Percentiles rank a stretch among this genome's conserved stretches.
Conservation (phyloP, 1,284 basidiomycete genomes). For the Peniophora sp. region DNA sequence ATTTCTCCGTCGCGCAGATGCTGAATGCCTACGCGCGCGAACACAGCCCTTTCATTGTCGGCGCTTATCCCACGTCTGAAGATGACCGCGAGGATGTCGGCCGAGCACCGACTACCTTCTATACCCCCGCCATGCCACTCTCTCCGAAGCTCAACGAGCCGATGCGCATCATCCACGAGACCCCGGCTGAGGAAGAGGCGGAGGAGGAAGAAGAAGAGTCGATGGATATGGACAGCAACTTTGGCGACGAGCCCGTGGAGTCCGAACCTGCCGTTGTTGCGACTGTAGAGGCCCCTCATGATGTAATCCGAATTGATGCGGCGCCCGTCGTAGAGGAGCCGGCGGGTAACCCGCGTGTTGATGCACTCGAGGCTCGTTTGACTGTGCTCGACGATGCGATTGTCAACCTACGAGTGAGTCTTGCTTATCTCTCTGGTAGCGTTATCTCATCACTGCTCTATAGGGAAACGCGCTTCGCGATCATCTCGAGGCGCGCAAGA, state of each 20-base stretch:
- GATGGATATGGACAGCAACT: slow-evolving; percentile 2
- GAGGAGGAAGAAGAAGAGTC: not conserved
- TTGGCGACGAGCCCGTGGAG: not conserved
- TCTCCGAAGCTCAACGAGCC: not conserved
- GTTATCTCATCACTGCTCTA: slow-evolving; percentile 2
- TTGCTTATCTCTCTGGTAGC: not conserved
- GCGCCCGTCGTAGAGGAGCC: not conserved
- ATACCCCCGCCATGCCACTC: not conserved
- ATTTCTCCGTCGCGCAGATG: slow-evolving; percentile 4
- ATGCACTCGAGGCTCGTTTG: not conserved
- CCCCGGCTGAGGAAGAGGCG: not conserved
- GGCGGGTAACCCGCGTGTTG: not conserved
- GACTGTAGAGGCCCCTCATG: not conserved
- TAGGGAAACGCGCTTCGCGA: slow-evolving; percentile 16
- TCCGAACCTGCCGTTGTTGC: not conserved
- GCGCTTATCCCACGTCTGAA: slow-evolving; percentile 22
- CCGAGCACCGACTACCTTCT: not conserved
- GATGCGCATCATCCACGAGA: no score
- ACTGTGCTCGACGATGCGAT: slow-evolving; percentile 1
- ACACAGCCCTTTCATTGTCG: slow-evolving; percentile 15
- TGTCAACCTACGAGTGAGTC: slow-evolving; percentile 3
- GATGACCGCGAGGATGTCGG: not conserved
- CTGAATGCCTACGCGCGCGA: not conserved
- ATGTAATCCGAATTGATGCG: not conserved
- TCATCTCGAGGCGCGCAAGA: slow-evolving; percentile 14